A percentile compares a stretch with the other conserved stretches of the same genome.
Conservation (phyloP, 345 rosid genomes). For the Eucalyptus polybractea region DNA sequence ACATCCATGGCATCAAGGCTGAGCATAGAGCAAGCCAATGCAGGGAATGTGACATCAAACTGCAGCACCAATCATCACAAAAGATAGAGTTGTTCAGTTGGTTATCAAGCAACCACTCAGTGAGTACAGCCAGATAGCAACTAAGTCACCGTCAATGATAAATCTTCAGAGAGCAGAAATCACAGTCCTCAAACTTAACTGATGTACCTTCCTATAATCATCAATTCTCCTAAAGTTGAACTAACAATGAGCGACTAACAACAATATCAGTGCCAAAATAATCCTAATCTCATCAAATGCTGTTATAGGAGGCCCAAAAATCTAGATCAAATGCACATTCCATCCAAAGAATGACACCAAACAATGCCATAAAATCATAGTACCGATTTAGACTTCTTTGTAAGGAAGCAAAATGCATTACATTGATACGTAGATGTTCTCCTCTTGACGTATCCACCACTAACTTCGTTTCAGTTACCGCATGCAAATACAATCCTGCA, state of each 20-base stretch:
- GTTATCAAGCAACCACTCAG: neutral
- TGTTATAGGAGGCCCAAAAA: neutral
- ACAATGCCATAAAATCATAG: neutral
- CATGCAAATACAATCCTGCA: conserved; percentile 74
- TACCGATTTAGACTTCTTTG: neutral
- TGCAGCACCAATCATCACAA: conserved; percentile 10
- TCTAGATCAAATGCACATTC: neutral
- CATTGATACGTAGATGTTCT: conserved; percentile 80
- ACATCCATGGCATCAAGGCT: conserved; percentile 97
- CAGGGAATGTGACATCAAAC: conserved; percentile 91
- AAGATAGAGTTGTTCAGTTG: neutral
- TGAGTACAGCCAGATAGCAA: neutral
- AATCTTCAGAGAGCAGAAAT: neutral
- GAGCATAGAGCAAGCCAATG: conserved; percentile 82
- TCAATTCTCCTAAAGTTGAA: neutral
- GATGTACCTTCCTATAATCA: neutral
- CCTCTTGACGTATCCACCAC: conserved; percentile 96
- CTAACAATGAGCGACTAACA: neutral
- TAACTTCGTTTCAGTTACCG: conserved; percentile 83
- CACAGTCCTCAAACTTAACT: neutral
- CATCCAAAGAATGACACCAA: neutral
- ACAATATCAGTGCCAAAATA: neutral
- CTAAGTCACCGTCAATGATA: neutral
- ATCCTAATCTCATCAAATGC: neutral
- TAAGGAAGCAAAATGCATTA: conserved; percentile 14